Conservation (phyloP, 2,329 filamentous ascomycete species). For the Cyanodermella asteris region DNA sequence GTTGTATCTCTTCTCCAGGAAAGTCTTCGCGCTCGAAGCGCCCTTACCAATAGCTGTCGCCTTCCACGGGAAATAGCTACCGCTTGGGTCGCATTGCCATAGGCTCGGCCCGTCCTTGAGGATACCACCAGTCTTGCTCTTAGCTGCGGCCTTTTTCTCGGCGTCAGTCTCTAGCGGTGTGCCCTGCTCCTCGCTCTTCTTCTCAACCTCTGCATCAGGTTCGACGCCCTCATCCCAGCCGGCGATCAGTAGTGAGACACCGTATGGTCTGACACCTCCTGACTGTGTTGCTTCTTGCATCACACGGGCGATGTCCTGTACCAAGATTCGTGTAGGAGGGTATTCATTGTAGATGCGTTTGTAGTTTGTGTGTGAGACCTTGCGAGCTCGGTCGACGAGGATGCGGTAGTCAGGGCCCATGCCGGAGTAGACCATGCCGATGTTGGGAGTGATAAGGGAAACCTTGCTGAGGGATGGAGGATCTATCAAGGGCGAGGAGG, state of each 20-base stretch:
- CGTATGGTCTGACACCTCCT: constrained; percentile 89
- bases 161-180: constrained; percentile 30
- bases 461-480: constrained; percentile 89
- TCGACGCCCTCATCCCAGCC: constrained; percentile 96
- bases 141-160: constrained; percentile 49
- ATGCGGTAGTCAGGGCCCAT: constrained; percentile 99
- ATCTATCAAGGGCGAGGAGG: constrained; percentile 89
- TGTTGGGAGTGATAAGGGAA: constrained; percentile 93
- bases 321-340: constrained; percentile 95
- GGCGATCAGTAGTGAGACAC: constrained; percentile 83
- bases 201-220: constrained; percentile 61
- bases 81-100: constrained; percentile 97
- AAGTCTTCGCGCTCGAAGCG: constrained; percentile 94
- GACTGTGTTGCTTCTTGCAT: constrained; percentile 99
- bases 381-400: constrained; percentile 89
- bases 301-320: constrained; percentile 89
- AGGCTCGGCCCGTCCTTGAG: constrained; percentile 90
- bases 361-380: constrained; percentile 94
- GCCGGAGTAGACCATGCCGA: constrained; percentile 97
- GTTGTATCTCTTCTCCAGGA: constrained; percentile 96
- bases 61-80: constrained; percentile 98
- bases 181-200: constrained; percentile 33
- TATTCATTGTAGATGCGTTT: constrained; percentile 99
- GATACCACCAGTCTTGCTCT: constrained; percentile 82
- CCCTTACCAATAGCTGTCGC: constrained; percentile 98